phyloP scores from a whole-genome alignment of 257 asterid genomes.

The Solanum tarijense region DNA sequence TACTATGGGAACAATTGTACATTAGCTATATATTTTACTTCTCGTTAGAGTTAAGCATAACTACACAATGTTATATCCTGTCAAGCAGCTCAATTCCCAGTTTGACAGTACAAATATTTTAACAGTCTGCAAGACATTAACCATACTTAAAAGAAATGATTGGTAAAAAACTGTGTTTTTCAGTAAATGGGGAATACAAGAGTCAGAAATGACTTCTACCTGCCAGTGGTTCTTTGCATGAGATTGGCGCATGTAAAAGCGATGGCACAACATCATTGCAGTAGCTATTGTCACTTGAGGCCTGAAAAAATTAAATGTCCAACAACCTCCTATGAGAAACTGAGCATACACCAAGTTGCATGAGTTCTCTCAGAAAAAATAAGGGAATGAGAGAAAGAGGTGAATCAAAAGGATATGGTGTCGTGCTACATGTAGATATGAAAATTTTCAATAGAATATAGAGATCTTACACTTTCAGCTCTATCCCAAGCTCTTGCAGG shows the following conservation, averaged over 20 bases:
- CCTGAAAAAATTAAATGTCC: slow-evolving; percentile 19
- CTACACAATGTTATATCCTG: background rate
- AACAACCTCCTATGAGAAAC: background rate
- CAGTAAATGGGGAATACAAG: background rate
- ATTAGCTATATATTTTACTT: background rate
- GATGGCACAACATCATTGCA: slow-evolving; percentile 47
- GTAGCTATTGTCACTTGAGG: slow-evolving; percentile 58
- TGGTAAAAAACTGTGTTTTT: background rate
- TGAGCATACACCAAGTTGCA: background rate
- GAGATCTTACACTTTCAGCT: slow-evolving; percentile 47
- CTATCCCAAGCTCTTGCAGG: slow-evolving; percentile 49
- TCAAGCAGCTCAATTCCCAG: background rate
- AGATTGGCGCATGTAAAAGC: slow-evolving; percentile 56
- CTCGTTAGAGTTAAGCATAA: background rate
- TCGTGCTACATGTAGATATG: background rate
- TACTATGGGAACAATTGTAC: background rate
- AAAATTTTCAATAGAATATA: background rate
- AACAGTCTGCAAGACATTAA: background rate
- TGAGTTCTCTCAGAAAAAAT: background rate
- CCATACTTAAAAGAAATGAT: background rate
- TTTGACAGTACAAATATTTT: background rate
- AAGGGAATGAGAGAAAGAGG: background rate
- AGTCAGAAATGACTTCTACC: slow-evolving; percentile 20
- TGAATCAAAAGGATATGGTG: background rate
- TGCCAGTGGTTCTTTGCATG: slow-evolving; percentile 61